A percentile compares a stretch with the other conserved stretches of the same genome.
These are phyloP conservation scores for Blastobotrys malaysiensis DNA, from an alignment of 1,139 yeast species.

Conservation along the genomic window DNA sequence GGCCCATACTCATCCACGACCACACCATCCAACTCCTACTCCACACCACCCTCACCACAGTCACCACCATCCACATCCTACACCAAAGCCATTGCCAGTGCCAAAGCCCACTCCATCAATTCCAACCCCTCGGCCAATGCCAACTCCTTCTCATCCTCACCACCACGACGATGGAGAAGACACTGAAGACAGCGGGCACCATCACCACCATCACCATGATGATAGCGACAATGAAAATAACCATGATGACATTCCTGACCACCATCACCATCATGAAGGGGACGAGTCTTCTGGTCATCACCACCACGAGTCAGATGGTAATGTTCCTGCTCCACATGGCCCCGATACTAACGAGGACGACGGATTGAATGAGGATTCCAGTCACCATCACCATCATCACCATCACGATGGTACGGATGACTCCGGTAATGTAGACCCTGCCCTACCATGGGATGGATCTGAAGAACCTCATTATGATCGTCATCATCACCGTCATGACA, in stretches of 20 bases:
- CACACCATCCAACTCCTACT: neutral
- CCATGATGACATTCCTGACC: neutral
- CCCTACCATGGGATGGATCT: slow-evolving; percentile 1
- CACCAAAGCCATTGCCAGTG: neutral
- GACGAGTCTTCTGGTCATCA: neutral
- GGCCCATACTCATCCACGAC: neutral
- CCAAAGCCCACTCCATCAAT: neutral
- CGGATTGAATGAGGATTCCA: neutral
- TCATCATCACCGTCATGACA: neutral
- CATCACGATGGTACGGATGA: neutral
- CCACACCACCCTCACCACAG: neutral
- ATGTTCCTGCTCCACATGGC: neutral
- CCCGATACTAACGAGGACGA: neutral
- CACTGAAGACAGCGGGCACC: neutral
- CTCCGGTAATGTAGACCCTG: neutral
- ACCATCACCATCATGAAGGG: neutral
- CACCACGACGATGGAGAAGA: neutral
- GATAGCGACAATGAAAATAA: neutral
- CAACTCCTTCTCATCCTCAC: neutral
- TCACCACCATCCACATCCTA: neutral
- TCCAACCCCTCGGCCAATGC: neutral
- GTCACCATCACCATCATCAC: neutral
- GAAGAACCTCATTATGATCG: neutral
- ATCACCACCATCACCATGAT: neutral
- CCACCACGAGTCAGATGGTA: neutral